phyloP scores from a whole-genome alignment of 2,329 filamentous ascomycete genomes.

The Nemania bipapillata region DNA sequence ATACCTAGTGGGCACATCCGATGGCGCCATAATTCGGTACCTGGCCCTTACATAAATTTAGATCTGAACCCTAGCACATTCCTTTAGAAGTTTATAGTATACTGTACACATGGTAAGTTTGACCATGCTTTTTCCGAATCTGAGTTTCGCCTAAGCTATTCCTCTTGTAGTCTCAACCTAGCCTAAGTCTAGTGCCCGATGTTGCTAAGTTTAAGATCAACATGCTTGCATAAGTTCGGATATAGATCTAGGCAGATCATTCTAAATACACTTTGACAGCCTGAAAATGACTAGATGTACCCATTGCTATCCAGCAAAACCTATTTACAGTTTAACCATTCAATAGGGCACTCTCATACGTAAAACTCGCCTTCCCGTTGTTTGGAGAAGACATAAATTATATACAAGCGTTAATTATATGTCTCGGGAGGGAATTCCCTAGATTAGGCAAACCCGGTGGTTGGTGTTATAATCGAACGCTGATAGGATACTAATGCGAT shows the following conservation, averaged over 20 bases:
- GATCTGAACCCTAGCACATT: not conserved
- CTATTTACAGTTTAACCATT: too few species aligned
- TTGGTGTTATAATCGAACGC: too few species aligned
- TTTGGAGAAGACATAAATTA: not conserved
- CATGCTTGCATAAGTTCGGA: not conserved
- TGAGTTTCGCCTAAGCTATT: not conserved
- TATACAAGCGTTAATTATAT: not conserved
- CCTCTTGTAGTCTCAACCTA: not conserved
- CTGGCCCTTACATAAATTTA: not conserved
- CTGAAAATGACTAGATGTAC: not conserved
- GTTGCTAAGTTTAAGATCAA: not conserved
- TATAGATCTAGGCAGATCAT: not conserved
- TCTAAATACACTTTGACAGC: not conserved
- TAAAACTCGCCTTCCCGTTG: not conserved
- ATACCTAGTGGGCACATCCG: slow-evolving; percentile 13
- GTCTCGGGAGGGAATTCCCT: not conserved
- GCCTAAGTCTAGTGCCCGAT: not conserved
- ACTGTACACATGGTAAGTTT: too few species aligned
- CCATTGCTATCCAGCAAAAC: too few species aligned
- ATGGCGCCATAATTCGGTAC: slow-evolving; percentile 5
- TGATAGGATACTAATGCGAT: too few species aligned
- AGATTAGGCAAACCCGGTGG: not conserved
- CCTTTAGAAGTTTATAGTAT: too few species aligned
- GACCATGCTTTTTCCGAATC: too few species aligned
- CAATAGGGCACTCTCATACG: too few species aligned